These are phyloP conservation scores for Penicillium janthinellum DNA, from an alignment of 2,329 filamentous ascomycete genomes.

Conservation along the genomic window DNA sequence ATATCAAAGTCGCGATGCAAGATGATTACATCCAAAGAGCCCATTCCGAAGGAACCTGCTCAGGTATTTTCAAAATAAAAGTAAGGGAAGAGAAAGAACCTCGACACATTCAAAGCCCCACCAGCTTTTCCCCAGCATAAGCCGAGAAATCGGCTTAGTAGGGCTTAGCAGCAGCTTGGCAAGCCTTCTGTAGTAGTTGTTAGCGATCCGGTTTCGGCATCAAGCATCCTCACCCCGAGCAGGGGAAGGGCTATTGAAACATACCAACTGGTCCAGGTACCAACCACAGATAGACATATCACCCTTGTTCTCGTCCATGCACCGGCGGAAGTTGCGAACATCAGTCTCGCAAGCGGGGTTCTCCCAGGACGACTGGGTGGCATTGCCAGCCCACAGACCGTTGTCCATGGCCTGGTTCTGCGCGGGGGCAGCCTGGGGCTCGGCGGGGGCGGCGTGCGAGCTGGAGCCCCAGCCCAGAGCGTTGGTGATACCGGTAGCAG, in stretches of 20 bases:
- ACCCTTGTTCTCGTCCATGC: constrained; percentile 92
- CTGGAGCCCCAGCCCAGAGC: constrained; percentile 80
- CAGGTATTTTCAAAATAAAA: background rate
- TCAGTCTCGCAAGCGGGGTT: constrained; percentile 74
- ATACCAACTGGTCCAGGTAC: constrained; percentile 90
- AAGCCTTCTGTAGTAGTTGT: constrained; percentile 64
- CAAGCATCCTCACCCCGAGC: background rate
- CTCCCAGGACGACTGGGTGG: constrained; percentile 52
- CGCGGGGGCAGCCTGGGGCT: constrained; percentile 55
- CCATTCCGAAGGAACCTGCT: background rate
- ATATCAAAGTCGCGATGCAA: constrained; percentile 25
- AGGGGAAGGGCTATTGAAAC: constrained; percentile 19
- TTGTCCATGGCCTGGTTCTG: constrained; percentile 56
- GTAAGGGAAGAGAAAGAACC: background rate
- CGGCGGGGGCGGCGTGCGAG: constrained; percentile 59
- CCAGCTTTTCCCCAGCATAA: constrained; percentile 4
- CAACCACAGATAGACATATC: constrained; percentile 96
- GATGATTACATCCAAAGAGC: constrained; percentile 13
- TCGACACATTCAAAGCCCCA: background rate
- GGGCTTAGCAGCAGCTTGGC: constrained; percentile 73
- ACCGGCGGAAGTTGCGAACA: constrained; percentile 84
- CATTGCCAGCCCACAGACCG: constrained; percentile 48
- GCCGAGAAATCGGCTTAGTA: constrained; percentile 55
- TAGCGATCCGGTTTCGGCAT: constrained; percentile 23
- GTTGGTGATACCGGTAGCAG: constrained; percentile 85